These are phyloP conservation scores for Bacterosira constricta DNA, from an alignment of 108 stramenopile genomes.

Conservation along the genomic window DNA sequence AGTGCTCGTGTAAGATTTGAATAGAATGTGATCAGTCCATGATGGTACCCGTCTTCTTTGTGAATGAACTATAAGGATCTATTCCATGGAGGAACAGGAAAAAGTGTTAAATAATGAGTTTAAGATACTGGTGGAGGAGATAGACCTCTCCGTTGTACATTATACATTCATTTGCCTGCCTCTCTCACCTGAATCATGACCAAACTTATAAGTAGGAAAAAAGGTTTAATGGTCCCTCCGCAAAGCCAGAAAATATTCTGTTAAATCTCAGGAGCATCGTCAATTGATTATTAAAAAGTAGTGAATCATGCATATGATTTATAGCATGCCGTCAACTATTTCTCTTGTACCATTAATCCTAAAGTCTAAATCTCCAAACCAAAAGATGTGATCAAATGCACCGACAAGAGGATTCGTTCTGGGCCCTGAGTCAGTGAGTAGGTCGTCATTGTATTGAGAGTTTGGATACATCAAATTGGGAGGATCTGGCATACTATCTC, in stretches of 20 bases:
- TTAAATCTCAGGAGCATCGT: slow-evolving; percentile 45
- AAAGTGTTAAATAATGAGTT: neutral
- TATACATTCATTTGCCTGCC: too few species aligned
- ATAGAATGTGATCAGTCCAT: slow-evolving; percentile 98
- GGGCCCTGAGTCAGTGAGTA: slow-evolving; percentile 66
- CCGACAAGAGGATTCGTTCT: slow-evolving; percentile 52
- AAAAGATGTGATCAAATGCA: slow-evolving; percentile 89
- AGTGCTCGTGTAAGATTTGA: slow-evolving; percentile 66
- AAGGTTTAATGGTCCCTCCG: slow-evolving; percentile 88
- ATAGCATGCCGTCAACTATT: slow-evolving; percentile 58
- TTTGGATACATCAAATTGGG: too few species aligned
- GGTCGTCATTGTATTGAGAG: slow-evolving; percentile 52
- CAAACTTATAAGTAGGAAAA: slow-evolving; percentile 97
- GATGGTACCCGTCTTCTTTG: slow-evolving; percentile 93
- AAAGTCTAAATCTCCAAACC: slow-evolving; percentile 96
- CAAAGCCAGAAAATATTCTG: slow-evolving; percentile 87
- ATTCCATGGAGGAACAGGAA: neutral
- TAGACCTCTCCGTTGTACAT: too few species aligned
- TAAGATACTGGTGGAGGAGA: too few species aligned
- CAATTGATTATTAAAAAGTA: slow-evolving; percentile 73
- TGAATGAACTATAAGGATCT: slow-evolving; percentile 38
- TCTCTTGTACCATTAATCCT: slow-evolving; percentile 79
- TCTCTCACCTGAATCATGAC: slow-evolving; percentile 53
- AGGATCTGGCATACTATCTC: too few species aligned
- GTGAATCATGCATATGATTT: slow-evolving; percentile 58